Evolutionary conservation across 352 stramenopile genomes (phyloP).

Genomic region (Phytophthora fragariae): DNA sequence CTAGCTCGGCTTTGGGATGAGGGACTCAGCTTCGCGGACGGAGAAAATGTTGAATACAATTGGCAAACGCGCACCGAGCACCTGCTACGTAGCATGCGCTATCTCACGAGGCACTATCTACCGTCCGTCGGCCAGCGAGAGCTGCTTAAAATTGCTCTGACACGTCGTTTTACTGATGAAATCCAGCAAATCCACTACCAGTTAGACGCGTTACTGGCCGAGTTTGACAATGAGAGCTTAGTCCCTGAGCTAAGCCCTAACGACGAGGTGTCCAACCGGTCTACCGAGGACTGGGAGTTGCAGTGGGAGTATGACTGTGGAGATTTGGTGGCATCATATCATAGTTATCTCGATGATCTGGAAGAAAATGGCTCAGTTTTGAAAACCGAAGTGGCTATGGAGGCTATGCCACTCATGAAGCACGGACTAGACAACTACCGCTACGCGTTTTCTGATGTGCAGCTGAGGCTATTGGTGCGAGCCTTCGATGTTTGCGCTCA

Average conservation of each 20-base stretch:
- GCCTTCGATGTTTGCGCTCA: constrained; percentile 23
- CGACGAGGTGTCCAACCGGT: constrained; percentile 9
- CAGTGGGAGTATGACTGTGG: constrained; percentile 37
- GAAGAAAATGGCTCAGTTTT: neutral
- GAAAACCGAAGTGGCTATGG: constrained; percentile 13
- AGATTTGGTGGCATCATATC: constrained; percentile 31
- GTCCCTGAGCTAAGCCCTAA: constrained; percentile 2
- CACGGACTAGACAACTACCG: constrained; percentile 42
- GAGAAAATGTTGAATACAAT: constrained; percentile 29
- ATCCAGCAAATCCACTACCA: constrained; percentile 38
- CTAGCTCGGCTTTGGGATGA: constrained; percentile 40
- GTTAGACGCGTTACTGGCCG: constrained; percentile 34
- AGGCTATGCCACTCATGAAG: constrained; percentile 36
- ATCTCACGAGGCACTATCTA: constrained; percentile 35
- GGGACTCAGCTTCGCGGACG: constrained; percentile 25
- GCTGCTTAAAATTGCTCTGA: constrained; percentile 33
- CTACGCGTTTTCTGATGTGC: constrained; percentile 28
- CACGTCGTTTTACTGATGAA: constrained; percentile 41
- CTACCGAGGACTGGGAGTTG: constrained; percentile 25
- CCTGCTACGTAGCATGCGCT: constrained; percentile 39
- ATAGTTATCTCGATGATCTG: constrained; percentile 23
- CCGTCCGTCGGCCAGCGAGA: constrained; percentile 20
- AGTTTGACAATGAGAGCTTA: constrained; percentile 30
- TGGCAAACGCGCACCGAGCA: constrained; percentile 46
- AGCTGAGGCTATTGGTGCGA: constrained; percentile 20